These are phyloP conservation scores for Iris pallida DNA, from an alignment of 116 monocot species.

Conservation along the genomic window DNA sequence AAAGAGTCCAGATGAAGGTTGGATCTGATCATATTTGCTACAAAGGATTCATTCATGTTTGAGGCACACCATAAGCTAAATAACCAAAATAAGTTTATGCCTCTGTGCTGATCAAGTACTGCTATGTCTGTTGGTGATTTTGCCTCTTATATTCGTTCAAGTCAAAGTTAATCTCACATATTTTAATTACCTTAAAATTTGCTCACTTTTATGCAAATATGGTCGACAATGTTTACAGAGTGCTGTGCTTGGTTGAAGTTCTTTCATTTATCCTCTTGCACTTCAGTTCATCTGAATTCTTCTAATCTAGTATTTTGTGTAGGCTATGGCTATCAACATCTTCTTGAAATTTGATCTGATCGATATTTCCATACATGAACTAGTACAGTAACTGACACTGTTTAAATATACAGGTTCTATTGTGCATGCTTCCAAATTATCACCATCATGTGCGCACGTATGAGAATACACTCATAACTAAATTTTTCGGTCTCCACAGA, in stretches of 20 bases:
- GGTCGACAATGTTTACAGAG: background rate
- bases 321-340: slow-evolving; percentile 1
- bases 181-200: background rate
- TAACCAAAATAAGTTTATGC: too few species aligned
- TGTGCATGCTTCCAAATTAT: slow-evolving; percentile 91
- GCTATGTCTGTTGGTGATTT: background rate
- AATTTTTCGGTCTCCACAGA: slow-evolving; percentile 96
- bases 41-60: too few species aligned
- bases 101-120: too few species aligned
- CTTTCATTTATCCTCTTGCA: background rate
- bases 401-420: slow-evolving; percentile 50
- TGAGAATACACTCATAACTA: slow-evolving; percentile 95
- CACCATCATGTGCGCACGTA: slow-evolving; percentile 75
- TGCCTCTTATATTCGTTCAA: background rate
- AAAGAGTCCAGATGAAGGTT: too few species aligned
- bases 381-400: background rate
- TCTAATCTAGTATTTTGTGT: background rate
- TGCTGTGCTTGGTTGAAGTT: background rate
- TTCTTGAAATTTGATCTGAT: background rate
- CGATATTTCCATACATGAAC: background rate
- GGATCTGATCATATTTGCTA: too few species aligned
- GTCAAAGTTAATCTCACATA: background rate
- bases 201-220: background rate
- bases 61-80: too few species aligned
- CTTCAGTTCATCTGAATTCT: background rate